phyloP scores from a whole-genome alignment of 2,329 filamentous ascomycete species.

The Neonectria sp. region DNA sequence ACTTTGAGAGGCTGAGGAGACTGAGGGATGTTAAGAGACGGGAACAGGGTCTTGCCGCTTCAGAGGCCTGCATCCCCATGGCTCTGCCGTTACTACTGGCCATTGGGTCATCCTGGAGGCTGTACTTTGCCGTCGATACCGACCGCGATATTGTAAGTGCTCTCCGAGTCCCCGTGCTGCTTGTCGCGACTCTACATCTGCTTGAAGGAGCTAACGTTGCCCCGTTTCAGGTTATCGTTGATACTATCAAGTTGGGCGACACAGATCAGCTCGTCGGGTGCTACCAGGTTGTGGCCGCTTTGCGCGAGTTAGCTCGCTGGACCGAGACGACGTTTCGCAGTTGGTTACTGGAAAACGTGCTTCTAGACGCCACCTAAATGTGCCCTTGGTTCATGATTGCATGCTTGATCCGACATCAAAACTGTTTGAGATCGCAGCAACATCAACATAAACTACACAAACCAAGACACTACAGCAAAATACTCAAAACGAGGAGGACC shows the following conservation, averaged over 20 bases:
- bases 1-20: conserved; percentile 5
- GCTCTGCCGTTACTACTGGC: conserved; percentile 6
- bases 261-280: conserved; percentile 12
- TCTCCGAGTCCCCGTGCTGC: neutral
- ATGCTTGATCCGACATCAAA: too few relatives aligned
- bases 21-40: neutral
- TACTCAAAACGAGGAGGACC: too few relatives aligned
- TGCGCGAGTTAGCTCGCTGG: conserved; percentile 12
- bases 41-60: neutral
- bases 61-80: neutral
- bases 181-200: too few relatives aligned
- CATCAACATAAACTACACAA: too few relatives aligned
- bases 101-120: conserved; percentile 7
- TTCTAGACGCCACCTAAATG: neutral
- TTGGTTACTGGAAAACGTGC: conserved; percentile 3
- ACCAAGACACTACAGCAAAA: too few relatives aligned
- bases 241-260: conserved; percentile 9
- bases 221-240: neutral
- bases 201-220: neutral
- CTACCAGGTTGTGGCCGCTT: conserved; percentile 12
- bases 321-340: conserved; percentile 10
- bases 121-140: conserved; percentile 14
- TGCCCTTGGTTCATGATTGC: neutral
- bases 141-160: conserved; percentile 3
- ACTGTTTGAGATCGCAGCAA: too few relatives aligned